These are phyloP conservation scores for Penicillium atrosanguineum DNA, from an alignment of 495 filamentous ascomycete species.

Conservation along the genomic window DNA sequence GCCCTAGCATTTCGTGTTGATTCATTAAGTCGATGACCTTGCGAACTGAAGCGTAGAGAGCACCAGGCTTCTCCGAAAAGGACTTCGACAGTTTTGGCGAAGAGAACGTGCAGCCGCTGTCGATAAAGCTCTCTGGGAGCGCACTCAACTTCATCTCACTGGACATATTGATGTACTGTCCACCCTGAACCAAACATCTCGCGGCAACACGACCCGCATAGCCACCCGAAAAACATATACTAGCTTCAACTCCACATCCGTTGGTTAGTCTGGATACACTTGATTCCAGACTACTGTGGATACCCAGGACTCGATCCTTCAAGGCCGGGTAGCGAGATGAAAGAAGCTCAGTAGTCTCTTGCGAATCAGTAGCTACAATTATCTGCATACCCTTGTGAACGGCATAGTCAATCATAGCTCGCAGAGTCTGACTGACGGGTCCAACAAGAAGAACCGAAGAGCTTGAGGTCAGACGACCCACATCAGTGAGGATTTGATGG, in stretches of 20 bases:
- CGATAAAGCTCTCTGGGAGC: slow-evolving; percentile 19
- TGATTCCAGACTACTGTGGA: slow-evolving; percentile 11
- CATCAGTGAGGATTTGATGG: slow-evolving; percentile 14
- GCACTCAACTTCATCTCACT: slow-evolving; percentile 22
- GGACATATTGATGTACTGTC: slow-evolving; percentile 23
- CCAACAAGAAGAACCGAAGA: slow-evolving; percentile 19
- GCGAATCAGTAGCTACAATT: slow-evolving; percentile 18
- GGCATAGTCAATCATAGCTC: slow-evolving; percentile 19
- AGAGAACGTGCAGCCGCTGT: slow-evolving; percentile 22
- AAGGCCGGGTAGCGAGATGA: slow-evolving; percentile 10
- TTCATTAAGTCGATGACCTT: slow-evolving; percentile 19
- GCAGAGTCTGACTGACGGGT: slow-evolving; percentile 16
- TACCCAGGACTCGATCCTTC: slow-evolving; percentile 9
- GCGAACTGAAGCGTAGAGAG: slow-evolving; percentile 12
- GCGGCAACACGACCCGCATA: slow-evolving; percentile 20
- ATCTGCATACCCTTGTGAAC: slow-evolving; percentile 12
- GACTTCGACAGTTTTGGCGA: slow-evolving; percentile 7
- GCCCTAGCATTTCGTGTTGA: slow-evolving; percentile 10
- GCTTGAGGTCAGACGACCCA: slow-evolving; percentile 8
- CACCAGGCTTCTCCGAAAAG: slow-evolving; percentile 14
- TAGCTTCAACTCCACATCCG: slow-evolving; percentile 19
- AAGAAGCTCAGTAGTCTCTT: slow-evolving; percentile 6
- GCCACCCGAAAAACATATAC: slow-evolving; percentile 16
- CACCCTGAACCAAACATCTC: slow-evolving; percentile 16
- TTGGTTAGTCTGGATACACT: slow-evolving; percentile 17